These are phyloP conservation scores for Cotoneaster glaucophyllus DNA, from an alignment of 306 rosid genomes.

Conservation along the genomic window DNA sequence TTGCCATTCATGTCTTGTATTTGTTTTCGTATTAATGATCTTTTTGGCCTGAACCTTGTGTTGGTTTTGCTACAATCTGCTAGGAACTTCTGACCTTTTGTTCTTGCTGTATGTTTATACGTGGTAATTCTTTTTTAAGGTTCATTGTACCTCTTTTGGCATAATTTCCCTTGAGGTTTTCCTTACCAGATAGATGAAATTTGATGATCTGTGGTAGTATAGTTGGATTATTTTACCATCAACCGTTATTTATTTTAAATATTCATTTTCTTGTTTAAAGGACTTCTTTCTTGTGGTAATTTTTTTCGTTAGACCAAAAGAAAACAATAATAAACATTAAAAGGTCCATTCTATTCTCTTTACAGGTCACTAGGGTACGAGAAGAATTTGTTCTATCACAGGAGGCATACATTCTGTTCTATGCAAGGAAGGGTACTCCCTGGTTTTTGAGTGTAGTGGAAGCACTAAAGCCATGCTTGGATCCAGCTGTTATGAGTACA, in stretches of 20 bases:
- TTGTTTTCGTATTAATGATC: not conserved
- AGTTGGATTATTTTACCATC: not conserved
- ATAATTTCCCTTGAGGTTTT: no score
- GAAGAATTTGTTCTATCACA: conserved; percentile 58
- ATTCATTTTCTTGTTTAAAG: no score
- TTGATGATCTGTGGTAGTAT: no score
- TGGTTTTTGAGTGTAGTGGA: conserved; percentile 57
- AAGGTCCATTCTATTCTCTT: not conserved
- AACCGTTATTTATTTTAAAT: not conserved
- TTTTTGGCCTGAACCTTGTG: not conserved
- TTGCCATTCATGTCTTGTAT: not conserved
- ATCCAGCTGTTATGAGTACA: conserved; percentile 20
- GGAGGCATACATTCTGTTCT: conserved; percentile 78
- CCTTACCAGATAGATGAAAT: no score
- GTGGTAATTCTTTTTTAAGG: not conserved
- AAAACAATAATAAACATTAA: not conserved
- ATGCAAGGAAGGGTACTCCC: conserved; percentile 67
- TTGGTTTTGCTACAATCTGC: no score
- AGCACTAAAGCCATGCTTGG: conserved; percentile 10
- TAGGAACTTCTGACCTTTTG: not conserved
- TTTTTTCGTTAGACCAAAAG: not conserved
- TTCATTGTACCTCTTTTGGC: no score
- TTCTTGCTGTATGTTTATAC: not conserved
- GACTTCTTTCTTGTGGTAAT: not conserved
- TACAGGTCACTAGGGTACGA: conserved; percentile 58